Evolutionary conservation across 164 flowering plant species (phyloP).

Genomic region (Macadamia integrifolia): DNA sequence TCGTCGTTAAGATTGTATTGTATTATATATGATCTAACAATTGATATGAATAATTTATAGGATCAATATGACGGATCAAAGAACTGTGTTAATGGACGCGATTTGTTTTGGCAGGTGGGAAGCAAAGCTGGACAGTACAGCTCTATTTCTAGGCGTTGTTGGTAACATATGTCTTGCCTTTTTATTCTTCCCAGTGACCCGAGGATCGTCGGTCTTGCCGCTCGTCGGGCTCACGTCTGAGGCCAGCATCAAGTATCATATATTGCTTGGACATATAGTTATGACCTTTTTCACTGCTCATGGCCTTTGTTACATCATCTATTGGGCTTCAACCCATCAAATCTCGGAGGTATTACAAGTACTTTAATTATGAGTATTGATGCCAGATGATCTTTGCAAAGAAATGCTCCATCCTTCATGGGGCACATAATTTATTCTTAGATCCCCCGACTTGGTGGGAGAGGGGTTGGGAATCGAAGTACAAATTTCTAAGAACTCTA

Average conservation of each 20-base stretch:
- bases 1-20: too few relatives aligned
- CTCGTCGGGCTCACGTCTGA: conserved; percentile 65
- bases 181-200: conserved; percentile 70
- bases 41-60: background rate
- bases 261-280: conserved; percentile 67
- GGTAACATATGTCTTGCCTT: conserved; percentile 65
- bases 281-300: conserved; percentile 58
- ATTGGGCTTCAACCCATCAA: conserved; percentile 36
- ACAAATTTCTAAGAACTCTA: too few relatives aligned
- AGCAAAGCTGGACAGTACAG: conserved; percentile 33
- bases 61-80: background rate
- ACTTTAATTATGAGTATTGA: too few relatives aligned
- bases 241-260: conserved; percentile 60
- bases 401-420: too few relatives aligned
- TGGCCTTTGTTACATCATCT: conserved; percentile 41
- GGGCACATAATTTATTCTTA: too few relatives aligned
- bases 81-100: background rate
- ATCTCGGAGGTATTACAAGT: conserved; percentile 31
- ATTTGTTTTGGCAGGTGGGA: conserved; percentile 47
- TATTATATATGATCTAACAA: too few relatives aligned
- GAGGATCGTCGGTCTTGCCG: conserved; percentile 70
- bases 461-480: too few relatives aligned
- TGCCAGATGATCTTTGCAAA: too few relatives aligned
- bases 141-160: conserved; percentile 42
- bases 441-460: too few relatives aligned